Evolutionary conservation across 805 yeast genomes (phyloP), one percentile per base, ranked within the genome.

Genomic region (Yarrowia sp.): DNA sequence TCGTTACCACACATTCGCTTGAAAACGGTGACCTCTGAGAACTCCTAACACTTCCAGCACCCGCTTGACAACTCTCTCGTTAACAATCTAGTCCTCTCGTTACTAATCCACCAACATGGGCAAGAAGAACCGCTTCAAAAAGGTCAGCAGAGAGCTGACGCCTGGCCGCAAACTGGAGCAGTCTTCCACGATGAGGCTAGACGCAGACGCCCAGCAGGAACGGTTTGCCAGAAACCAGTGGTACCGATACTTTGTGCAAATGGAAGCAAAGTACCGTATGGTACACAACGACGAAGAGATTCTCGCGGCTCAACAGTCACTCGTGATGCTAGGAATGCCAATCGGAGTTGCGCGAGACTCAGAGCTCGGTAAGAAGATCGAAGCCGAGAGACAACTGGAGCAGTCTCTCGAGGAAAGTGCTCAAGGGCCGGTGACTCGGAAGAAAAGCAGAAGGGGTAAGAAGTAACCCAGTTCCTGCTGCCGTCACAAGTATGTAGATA

Each of bases 61-160:
- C n/a, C n/a, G n/a, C n/a, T n/a, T n/a, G n/a, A n/a, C n/a, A n/a
- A n/a, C n/a, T n/a, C n/a, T n/a, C n/a, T n/a, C n/a, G n/a, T n/a
- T n/a, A n/a, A n/a, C n/a, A n/a, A n/a, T n/a, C n/a, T n/a, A n/a
- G n/a, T n/a, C n/a, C n/a, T n/a, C n/a, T n/a, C n/a, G n/a, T n/a
- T n/a, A n/a, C n/a, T n/a, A n/a, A n/a, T n/a, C n/a, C n/a, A n/a
- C 21, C 19, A 13, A 10, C 5, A 31, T 47, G 55, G 55, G 55
- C 13, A 47, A 47, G 14, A 47, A 47, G n/a, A 47, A 32, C 38
- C 27, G 55, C 3, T 47, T 47, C 38, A 47, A 47, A 47, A 47
- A 47, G 10, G 27, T 14, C 18, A 47, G 22, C 3, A 38, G 55
- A 31, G 55, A 29, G 1, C 6, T 24, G 12, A 8, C 4, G 8